Conservation (phyloP, 257 asterid genomes). For the Salvia hispanica region DNA sequence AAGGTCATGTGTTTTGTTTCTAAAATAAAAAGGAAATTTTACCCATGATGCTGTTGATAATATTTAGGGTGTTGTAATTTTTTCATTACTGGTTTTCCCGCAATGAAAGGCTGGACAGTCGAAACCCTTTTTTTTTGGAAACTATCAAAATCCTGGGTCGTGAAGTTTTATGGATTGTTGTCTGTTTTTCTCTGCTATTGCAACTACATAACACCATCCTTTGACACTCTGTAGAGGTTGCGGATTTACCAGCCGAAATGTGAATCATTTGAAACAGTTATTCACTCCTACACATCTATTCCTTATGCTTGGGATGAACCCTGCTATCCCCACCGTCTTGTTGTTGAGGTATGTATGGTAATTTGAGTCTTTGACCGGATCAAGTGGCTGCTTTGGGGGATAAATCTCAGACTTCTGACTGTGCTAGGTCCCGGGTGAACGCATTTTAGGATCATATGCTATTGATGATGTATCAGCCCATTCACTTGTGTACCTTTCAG, state of each 20-base stretch:
- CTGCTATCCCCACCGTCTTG: constrained; percentile 82
- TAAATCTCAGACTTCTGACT: constrained; percentile 23
- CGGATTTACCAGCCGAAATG: constrained; percentile 93
- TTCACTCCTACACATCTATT: constrained; percentile 81
- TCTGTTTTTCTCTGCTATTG: constrained; percentile 22
- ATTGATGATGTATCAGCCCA: constrained; percentile 73
- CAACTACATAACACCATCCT: constrained; percentile 25
- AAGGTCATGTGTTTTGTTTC: not conserved
- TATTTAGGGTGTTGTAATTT: not conserved
- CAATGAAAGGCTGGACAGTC: constrained; percentile 14
- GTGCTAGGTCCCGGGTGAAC: constrained; percentile 88
- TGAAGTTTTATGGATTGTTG: constrained; percentile 9
- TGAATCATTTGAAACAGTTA: constrained; percentile 87
- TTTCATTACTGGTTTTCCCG: constrained; percentile 12
- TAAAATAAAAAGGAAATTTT: not conserved
- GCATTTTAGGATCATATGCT: constrained; percentile 72
- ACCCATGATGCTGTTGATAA: constrained; percentile 11
- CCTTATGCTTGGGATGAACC: constrained; percentile 99
- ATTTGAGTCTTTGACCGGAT: constrained; percentile 12
- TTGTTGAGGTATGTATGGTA: constrained; percentile 78
- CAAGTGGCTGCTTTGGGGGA: constrained; percentile 26
- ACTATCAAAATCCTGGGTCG: constrained; percentile 20
- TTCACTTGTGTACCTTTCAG: constrained; percentile 67
- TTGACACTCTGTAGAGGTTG: constrained; percentile 60
- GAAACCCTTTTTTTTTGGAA: not conserved